A percentile compares a stretch with the other conserved stretches of the same genome.
Conservation (phyloP, 331 rosid genomes). For the Phaseolus coccineus region DNA sequence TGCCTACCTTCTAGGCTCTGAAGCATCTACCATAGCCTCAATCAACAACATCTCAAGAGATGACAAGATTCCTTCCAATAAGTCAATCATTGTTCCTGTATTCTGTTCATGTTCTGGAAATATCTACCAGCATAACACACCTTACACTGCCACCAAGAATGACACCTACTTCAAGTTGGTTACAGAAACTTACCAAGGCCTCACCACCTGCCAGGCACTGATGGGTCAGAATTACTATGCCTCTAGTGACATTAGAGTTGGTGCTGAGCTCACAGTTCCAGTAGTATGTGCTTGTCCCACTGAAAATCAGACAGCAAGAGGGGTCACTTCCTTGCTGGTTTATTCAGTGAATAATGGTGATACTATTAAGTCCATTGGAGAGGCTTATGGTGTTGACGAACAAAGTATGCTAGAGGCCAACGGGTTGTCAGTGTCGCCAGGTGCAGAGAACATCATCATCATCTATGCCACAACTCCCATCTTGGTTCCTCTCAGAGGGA, state of each 20-base stretch:
- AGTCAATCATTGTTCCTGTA: not conserved
- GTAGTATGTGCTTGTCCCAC: conserved; percentile 1
- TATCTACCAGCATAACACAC: not conserved
- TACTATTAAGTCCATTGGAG: not conserved
- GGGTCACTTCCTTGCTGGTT: not conserved
- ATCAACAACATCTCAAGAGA: not conserved
- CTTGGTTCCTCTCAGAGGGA: not conserved
- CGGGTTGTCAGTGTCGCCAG: not conserved
- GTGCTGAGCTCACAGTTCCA: conserved; percentile 1
- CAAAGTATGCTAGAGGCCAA: conserved; percentile 14
- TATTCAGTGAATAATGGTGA: not conserved
- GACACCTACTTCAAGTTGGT: conserved; percentile 6
- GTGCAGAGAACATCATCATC: not conserved
- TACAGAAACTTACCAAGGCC: not conserved
- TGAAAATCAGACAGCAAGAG: not conserved
- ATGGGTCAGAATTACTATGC: conserved; percentile 11
- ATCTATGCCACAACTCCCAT: not conserved
- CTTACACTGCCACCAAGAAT: not conserved
- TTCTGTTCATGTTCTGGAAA: conserved; percentile 4
- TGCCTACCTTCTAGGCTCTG: conserved; percentile 2
- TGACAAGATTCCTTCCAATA: conserved; percentile 2
- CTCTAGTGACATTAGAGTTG: not conserved
- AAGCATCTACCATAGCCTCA: not conserved
- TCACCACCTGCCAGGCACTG: conserved; percentile 1
- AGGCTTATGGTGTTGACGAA: not conserved